These are phyloP conservation scores for Mesembryanthemum crystallinum DNA, from an alignment of 148 eudicot genomes.

Conservation along the genomic window DNA sequence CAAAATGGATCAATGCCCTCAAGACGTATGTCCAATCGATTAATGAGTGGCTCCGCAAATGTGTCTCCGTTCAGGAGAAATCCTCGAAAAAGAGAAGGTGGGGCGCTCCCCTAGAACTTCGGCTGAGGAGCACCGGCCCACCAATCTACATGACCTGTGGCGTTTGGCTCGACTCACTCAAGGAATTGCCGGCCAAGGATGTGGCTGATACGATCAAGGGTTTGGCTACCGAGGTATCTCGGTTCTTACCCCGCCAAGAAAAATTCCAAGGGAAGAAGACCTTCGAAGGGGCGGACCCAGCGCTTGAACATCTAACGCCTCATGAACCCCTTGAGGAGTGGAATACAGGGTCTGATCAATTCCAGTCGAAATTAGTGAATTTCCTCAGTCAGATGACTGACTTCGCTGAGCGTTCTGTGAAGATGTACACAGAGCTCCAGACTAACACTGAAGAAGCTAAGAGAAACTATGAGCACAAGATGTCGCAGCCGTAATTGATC, in stretches of 20 bases:
- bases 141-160: constrained; percentile 78
- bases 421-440: constrained; percentile 60
- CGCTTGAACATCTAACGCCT: constrained; percentile 32
- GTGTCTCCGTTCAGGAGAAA: constrained; percentile 46
- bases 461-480: constrained; percentile 38
- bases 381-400: constrained; percentile 53
- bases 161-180: constrained; percentile 65
- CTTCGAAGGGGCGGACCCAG: constrained; percentile 25
- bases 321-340: constrained; percentile 44
- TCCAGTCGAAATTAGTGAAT: constrained; percentile 43
- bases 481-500: constrained; percentile 35
- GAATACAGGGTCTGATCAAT: constrained; percentile 42
- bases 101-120: constrained; percentile 21
- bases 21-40: constrained; percentile 59
- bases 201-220: constrained; percentile 53
- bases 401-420: constrained; percentile 55
- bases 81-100: constrained; percentile 46
- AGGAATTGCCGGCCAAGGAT: constrained; percentile 40
- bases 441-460: constrained; percentile 52
- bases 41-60: constrained; percentile 72
- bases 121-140: constrained; percentile 52
- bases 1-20: constrained; percentile 71
- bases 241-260: constrained; percentile 69
- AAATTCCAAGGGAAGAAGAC: constrained; percentile 61
- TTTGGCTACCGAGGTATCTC: constrained; percentile 52